Conservation (phyloP, 257 asterid genomes). For the Nicotiana paniculata region DNA sequence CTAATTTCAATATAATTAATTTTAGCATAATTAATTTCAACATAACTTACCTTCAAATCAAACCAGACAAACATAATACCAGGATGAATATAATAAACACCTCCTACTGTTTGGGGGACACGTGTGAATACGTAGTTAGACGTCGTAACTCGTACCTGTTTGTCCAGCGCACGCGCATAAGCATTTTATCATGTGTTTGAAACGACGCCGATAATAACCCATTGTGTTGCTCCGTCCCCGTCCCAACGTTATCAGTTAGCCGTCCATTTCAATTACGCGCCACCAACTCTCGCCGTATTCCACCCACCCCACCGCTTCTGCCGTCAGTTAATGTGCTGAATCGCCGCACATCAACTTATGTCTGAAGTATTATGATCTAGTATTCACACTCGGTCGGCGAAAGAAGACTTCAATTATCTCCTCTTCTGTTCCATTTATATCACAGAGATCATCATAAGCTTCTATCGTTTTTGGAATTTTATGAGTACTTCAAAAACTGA, state of each 20-base stretch:
- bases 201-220: slow-evolving; percentile 11
- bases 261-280: slow-evolving; percentile 7
- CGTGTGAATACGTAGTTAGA: not conserved
- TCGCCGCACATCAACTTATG: not conserved
- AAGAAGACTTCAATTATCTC: no score
- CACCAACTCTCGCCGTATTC: slow-evolving; percentile 10
- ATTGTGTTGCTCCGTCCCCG: not conserved
- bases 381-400: no score
- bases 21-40: no score
- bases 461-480: not conserved
- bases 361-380: not conserved
- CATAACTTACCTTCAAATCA: no score
- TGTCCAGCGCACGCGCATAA: slow-evolving; percentile 14
- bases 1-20: no score
- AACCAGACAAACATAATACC: no score
- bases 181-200: slow-evolving; percentile 16
- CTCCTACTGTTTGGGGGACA: not conserved
- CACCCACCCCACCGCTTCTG: not conserved
- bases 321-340: not conserved
- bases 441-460: not conserved
- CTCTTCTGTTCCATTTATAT: not conserved
- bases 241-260: not conserved
- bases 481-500: not conserved
- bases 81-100: not conserved
- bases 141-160: slow-evolving; percentile 16